Percentiles rank a stretch among this genome's conserved stretches.
These are phyloP conservation scores for Cymbopogon citratus DNA, from an alignment of 176 grass and related monocot genomes.

Conservation along the genomic window DNA sequence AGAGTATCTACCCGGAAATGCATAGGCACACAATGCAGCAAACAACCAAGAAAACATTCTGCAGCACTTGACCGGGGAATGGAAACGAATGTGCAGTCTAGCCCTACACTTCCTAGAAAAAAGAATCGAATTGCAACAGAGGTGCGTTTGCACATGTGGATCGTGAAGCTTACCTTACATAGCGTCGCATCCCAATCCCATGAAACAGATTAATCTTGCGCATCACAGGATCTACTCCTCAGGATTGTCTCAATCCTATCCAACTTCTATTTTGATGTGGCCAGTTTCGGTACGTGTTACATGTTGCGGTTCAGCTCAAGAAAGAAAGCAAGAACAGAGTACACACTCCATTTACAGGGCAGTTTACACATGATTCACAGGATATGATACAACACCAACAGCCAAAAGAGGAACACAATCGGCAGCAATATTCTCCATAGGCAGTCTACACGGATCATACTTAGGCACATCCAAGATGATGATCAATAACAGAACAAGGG, in stretches of 20 bases:
- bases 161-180: conserved; percentile 52
- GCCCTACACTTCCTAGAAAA: not conserved
- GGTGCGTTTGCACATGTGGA: conserved; percentile 29
- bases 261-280: not conserved
- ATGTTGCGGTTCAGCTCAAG: not conserved
- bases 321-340: not conserved
- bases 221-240: conserved; percentile 46
- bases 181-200: conserved; percentile 28
- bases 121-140: conserved; percentile 17
- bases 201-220: conserved; percentile 29
- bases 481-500: not conserved
- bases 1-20: conserved; percentile 4
- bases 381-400: not conserved
- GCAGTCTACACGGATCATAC: conserved; percentile 20
- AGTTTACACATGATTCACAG: conserved; percentile 12
- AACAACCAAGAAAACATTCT: not conserved
- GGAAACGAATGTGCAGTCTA: not conserved
- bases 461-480: conserved; percentile 12
- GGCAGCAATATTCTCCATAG: not conserved
- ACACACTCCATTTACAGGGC: conserved; percentile 3
- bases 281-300: conserved; percentile 14
- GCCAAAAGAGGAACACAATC: not conserved
- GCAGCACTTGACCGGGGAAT: not conserved
- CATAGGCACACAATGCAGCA: conserved; percentile 14
- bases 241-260: conserved; percentile 34